These are phyloP conservation scores for Terfezia claveryi DNA, from an alignment of 495 filamentous ascomycete species.

Conservation along the genomic window DNA sequence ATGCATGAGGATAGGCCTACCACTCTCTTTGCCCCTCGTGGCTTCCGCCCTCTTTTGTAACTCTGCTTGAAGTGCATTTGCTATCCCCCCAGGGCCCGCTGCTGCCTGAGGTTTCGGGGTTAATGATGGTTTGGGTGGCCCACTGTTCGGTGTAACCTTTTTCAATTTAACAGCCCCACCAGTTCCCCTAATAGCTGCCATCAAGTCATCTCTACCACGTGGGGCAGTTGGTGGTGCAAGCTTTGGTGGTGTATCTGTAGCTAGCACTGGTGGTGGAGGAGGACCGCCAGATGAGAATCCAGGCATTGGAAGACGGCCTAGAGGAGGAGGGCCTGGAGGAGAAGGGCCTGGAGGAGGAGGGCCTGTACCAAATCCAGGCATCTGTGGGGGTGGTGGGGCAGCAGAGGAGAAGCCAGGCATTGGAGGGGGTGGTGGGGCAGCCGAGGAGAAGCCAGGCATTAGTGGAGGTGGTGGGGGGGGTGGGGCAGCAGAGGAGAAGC, in stretches of 20 bases:
- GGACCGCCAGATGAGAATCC: slow-evolving; percentile 26
- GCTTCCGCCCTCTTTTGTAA: slow-evolving; percentile 53
- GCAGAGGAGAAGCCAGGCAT: neutral
- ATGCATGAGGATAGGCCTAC: slow-evolving; percentile 34
- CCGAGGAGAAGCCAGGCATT: neutral
- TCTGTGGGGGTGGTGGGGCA: slow-evolving; percentile 17
- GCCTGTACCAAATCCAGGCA: slow-evolving; percentile 13
- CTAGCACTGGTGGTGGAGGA: slow-evolving; percentile 42
- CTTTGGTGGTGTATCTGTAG: slow-evolving; percentile 33
- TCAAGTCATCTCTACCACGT: slow-evolving; percentile 35
- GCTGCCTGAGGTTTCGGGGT: slow-evolving; percentile 24
- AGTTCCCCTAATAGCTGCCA: slow-evolving; percentile 62
- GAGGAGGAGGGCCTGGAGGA: too few species aligned
- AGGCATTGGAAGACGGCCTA: slow-evolving; percentile 26
- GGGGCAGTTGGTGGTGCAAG: slow-evolving; percentile 25
- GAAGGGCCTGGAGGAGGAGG: slow-evolving; percentile 27
- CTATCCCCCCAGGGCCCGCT: slow-evolving; percentile 30
- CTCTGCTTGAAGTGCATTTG: slow-evolving; percentile 57
- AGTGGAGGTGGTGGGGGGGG: slow-evolving; percentile 22
- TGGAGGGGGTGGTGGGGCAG: slow-evolving; percentile 9
- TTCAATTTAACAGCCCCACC: slow-evolving; percentile 53
- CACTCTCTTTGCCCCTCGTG: slow-evolving; percentile 60
- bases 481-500: slow-evolving; percentile 1
- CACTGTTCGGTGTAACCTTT: slow-evolving; percentile 33
- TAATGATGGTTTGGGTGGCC: neutral